Conservation (phyloP, 306 rosid genomes). For the Ceratonia siliqua region DNA sequence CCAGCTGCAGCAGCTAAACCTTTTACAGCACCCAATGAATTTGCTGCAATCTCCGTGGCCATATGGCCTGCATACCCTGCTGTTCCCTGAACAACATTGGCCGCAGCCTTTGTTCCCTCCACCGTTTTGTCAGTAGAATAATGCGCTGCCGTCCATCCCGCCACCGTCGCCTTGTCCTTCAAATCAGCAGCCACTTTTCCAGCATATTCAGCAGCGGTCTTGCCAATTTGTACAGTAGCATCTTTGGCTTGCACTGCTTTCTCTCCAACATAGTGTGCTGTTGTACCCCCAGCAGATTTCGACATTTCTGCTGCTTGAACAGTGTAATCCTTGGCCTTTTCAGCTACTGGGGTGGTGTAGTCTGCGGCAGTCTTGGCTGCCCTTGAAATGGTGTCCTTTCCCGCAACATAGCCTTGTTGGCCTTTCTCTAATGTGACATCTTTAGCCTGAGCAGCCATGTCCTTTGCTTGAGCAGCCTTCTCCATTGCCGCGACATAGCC, state of each 20-base stretch:
- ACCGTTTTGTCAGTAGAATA: slow-evolving; percentile 47
- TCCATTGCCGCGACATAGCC: slow-evolving; percentile 29
- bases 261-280: slow-evolving; percentile 45
- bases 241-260: slow-evolving; percentile 45
- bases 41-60: slow-evolving; percentile 42
- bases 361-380: slow-evolving; percentile 46
- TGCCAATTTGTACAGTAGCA: slow-evolving; percentile 32
- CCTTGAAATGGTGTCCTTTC: slow-evolving; percentile 40
- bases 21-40: slow-evolving; percentile 41
- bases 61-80: slow-evolving; percentile 49
- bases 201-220: slow-evolving; percentile 29
- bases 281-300: slow-evolving; percentile 34
- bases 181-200: slow-evolving; percentile 40
- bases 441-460: not conserved
- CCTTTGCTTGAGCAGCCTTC: slow-evolving; percentile 26
- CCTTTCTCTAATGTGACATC: slow-evolving; percentile 34
- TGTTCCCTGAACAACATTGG: slow-evolving; percentile 34
- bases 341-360: slow-evolving; percentile 40
- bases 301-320: slow-evolving; percentile 40
- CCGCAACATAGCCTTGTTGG: slow-evolving; percentile 38
- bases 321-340: slow-evolving; percentile 49
- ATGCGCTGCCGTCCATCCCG: slow-evolving; percentile 59
- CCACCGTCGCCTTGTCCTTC: slow-evolving; percentile 49
- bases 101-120: slow-evolving; percentile 52
- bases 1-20: slow-evolving; percentile 50